phyloP scores from a whole-genome alignment of 192 early-diverging fungal species.

The Rhizophagus prolifer region DNA sequence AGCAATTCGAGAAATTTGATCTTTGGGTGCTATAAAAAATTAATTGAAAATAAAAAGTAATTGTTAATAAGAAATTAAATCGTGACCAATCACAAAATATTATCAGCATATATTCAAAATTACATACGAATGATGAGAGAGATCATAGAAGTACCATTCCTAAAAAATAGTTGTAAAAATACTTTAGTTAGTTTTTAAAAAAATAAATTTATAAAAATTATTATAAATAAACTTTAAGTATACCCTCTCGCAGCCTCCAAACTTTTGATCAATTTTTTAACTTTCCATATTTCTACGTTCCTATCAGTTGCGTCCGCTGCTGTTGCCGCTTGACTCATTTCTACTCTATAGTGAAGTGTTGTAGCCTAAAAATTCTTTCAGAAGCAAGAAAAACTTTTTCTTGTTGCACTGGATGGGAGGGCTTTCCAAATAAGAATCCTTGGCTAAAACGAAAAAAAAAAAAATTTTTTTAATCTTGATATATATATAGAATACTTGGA shows the following conservation, averaged over 20 bases:
- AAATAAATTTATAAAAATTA: not conserved
- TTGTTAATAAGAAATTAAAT: not conserved
- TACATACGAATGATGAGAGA: constrained; percentile 88
- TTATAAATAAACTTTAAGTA: not conserved
- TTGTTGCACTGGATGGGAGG: not conserved
- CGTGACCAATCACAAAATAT: too few relatives aligned
- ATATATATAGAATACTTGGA: too few relatives aligned
- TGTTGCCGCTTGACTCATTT: constrained; percentile 32
- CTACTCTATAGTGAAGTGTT: not conserved
- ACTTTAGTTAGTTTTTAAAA: not conserved
- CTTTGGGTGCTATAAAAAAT: constrained; percentile 61
- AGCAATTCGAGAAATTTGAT: constrained; percentile 86
- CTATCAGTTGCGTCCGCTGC: constrained; percentile 63
- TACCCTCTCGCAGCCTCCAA: constrained; percentile 90
- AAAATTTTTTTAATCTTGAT: not conserved
- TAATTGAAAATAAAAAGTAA: too few relatives aligned
- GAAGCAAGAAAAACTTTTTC: not conserved
- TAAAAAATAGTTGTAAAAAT: constrained; percentile 23
- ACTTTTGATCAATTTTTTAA: constrained; percentile 98
- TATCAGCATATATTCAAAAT: not conserved
- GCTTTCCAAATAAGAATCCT: not conserved
- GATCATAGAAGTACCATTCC: constrained; percentile 99
- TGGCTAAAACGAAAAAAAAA: not conserved
- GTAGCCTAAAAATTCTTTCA: not conserved
- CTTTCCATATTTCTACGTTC: constrained; percentile 96